Percentiles rank a stretch among this genome's conserved stretches.
These are phyloP conservation scores for Scheffersomyces stipitis DNA, from an alignment of 805 yeast genomes.

Conservation along the genomic window DNA sequence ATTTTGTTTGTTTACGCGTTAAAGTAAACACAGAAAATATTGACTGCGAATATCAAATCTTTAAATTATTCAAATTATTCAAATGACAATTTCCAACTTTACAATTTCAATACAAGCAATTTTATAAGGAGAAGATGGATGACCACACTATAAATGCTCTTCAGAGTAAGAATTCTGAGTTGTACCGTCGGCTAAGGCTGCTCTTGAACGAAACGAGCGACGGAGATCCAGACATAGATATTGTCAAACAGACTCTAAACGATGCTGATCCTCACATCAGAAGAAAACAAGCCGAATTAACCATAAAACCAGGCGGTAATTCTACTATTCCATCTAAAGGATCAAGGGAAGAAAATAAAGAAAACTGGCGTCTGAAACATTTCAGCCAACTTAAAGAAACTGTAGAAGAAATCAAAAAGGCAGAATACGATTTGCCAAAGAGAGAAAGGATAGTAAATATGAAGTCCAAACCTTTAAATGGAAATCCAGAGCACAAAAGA, in stretches of 20 bases:
- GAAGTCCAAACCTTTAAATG: no score
- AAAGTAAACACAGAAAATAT: no score
- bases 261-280: no score
- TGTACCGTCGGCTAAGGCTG: slow-evolving; percentile 4
- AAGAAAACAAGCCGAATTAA: no score
- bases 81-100: no score
- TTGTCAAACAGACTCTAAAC: background rate
- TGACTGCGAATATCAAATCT: no score
- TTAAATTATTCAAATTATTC: no score
- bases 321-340: no score
- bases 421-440: slow-evolving; percentile 19
- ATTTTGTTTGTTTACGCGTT: no score
- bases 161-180: slow-evolving; percentile 7
- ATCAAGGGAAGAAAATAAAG: slow-evolving; percentile 2
- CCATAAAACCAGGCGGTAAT: background rate
- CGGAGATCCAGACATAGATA: slow-evolving; percentile 6
- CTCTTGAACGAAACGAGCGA: slow-evolving; percentile 7
- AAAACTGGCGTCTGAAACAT: slow-evolving; percentile 9
- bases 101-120: no score
- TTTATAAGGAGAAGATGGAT: no score
- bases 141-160: slow-evolving; percentile 9
- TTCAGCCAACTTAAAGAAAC: slow-evolving; percentile 21
- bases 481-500: background rate
- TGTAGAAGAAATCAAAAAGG: slow-evolving; percentile 20
- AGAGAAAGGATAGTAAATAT: slow-evolving; percentile 1